Base-by-base conservation (phyloP, 805 yeast genomes). In the Sugiyamaella qingdaonensis region DNA sequence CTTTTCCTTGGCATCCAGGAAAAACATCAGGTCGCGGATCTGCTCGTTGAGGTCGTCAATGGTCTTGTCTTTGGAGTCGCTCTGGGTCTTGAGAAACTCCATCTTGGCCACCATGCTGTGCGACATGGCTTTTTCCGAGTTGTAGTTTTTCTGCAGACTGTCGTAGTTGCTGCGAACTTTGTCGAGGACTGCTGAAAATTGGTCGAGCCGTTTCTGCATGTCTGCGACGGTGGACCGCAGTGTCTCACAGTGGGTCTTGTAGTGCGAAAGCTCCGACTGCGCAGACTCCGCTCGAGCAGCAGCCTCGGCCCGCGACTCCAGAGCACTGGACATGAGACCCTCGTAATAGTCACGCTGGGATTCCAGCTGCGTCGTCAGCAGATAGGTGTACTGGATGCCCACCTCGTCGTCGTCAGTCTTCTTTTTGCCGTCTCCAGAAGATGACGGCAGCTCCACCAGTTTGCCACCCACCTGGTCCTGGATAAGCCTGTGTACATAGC, bases 391-490 rank as follows among this genome's bases (percentile, higher is more conserved):
- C 64, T 90, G 97, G 54, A 86, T 70, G 10, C 86, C 87, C 29
- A 78, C 79, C 63, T 72, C 85, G 68, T 74, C 87, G 36, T 52
- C 50, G n/a, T 58, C 64, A 13, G 21, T 41, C 34, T 45, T 45
- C 39, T 46, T 53, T 24, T 11, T 44, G 36, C 48, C 27, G 32
- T 58, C 48, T 34, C 54, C 11, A 16, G 39, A 32, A 18, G 35
- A 13, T 14, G 53, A 46, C 27, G 48, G 57, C 5, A 48, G 62
- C 66, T 90, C 97, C 2, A 90, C 96, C 32, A 91, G 69, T 61
- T 91, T 91, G 0, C 97, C 97, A 65, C 90, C 97, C 0, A 85
- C 76, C 65, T 87, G 91, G 67, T 88, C 89, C 56, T 90, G 88
- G 2, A 90, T 78, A 42, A 90, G 70, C 48, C 97, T 69, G 67